These are phyloP conservation scores for Colletotrichum tropicicola DNA, from an alignment of 2,329 filamentous ascomycete species.

Conservation along the genomic window DNA sequence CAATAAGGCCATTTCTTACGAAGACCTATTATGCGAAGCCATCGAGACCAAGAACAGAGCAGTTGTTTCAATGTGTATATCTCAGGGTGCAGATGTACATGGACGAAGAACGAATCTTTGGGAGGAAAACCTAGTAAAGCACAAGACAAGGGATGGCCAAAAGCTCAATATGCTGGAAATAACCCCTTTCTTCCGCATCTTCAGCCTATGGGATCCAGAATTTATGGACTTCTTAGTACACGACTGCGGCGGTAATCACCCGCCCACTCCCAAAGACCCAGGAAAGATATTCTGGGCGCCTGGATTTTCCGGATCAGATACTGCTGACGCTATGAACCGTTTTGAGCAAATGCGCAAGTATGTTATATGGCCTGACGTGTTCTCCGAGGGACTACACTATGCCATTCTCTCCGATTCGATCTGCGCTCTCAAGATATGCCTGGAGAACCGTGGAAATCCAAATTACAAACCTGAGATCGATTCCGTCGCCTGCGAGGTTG, in stretches of 20 bases:
- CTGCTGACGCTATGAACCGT: neutral
- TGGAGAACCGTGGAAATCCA: neutral
- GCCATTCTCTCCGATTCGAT: neutral
- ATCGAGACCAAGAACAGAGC: neutral
- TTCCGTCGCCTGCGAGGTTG: no score
- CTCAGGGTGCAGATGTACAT: neutral
- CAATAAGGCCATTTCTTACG: no score
- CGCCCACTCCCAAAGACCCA: rapidly evolving
- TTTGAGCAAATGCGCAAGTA: neutral
- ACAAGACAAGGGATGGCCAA: no score
- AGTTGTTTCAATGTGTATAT: neutral
- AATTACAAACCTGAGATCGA: neutral
- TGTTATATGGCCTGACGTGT: neutral
- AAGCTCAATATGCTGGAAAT: no score
- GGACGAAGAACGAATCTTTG: no score
- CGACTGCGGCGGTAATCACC: neutral
- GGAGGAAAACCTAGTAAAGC: no score
- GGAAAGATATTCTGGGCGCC: neutral
- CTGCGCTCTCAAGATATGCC: neutral
- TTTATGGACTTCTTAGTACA: neutral
- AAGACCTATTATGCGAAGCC: neutral
- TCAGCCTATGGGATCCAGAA: neutral
- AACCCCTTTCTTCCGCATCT: neutral
- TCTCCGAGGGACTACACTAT: neutral
- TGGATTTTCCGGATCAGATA: neutral